These are phyloP conservation scores for Starmerella davenportii DNA, from an alignment of 805 yeast genomes.

Conservation along the genomic window DNA sequence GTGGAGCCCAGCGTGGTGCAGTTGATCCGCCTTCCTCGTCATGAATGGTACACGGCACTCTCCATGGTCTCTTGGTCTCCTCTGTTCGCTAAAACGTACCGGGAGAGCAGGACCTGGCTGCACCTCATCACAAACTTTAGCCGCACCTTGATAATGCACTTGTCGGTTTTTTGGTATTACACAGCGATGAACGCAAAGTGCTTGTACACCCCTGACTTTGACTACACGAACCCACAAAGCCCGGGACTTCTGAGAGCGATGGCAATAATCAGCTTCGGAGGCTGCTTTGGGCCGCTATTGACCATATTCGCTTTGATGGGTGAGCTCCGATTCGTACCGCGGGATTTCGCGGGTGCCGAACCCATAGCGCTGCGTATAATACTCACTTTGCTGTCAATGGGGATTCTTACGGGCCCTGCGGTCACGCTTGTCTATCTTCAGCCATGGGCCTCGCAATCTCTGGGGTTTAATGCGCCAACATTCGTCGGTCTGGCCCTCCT, in stretches of 20 bases:
- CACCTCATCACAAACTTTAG: conserved; percentile 59
- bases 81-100: conserved; percentile 57
- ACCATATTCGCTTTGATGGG: conserved; percentile 38
- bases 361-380: conserved; percentile 34
- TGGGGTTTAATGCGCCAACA: conserved; percentile 9
- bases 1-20: not conserved
- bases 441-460: conserved; percentile 8
- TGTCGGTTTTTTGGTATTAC: conserved; percentile 60
- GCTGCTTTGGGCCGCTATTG: conserved; percentile 40
- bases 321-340: conserved; percentile 49
- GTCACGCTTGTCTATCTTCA: conserved; percentile 8
- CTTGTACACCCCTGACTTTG: conserved; percentile 42
- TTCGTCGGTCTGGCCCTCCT: conserved; percentile 39
- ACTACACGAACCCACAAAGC: conserved; percentile 25
- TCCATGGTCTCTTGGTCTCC: conserved; percentile 45
- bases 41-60: conserved; percentile 38
- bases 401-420: conserved; percentile 23
- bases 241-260: conserved; percentile 41
- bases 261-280: conserved; percentile 49
- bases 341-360: conserved; percentile 56
- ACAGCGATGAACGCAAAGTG: conserved; percentile 52
- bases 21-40: conserved; percentile 24
- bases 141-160: conserved; percentile 63
- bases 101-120: conserved; percentile 58
- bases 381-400: conserved; percentile 28